These are phyloP conservation scores for Alternaria panax DNA, from an alignment of 2,329 filamentous ascomycete genomes.

Conservation along the genomic window DNA sequence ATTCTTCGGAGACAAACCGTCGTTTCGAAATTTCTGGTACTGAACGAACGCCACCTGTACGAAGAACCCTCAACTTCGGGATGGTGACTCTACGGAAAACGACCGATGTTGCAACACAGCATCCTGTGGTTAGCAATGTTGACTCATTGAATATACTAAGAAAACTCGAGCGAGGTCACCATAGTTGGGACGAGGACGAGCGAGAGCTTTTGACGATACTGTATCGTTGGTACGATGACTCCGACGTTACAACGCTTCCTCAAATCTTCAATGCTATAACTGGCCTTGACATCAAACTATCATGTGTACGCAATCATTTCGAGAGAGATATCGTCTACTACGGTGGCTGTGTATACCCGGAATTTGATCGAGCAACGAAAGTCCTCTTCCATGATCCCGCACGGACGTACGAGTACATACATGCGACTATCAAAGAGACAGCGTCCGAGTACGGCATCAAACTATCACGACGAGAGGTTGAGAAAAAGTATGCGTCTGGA, in stretches of 20 bases:
- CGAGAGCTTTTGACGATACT: constrained; percentile 14
- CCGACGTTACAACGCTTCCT: not conserved
- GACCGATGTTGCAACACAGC: not conserved
- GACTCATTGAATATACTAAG: not conserved
- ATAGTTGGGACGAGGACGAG: constrained; percentile 14
- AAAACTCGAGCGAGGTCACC: not conserved
- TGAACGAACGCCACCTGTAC: not conserved
- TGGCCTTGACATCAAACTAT: not conserved
- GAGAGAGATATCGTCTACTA: constrained; percentile 10
- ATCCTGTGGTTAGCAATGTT: not conserved
- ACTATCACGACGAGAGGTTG: not conserved
- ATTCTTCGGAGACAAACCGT: not conserved
- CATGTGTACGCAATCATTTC: constrained; percentile 9
- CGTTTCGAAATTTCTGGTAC: fast-evolving
- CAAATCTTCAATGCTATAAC: constrained; percentile 20
- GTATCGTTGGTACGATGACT: constrained; percentile 12
- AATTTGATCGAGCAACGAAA: constrained; percentile 1
- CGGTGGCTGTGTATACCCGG: constrained; percentile 10
- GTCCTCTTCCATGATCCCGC: constrained; percentile 20
- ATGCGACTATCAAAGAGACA: constrained; percentile 7
- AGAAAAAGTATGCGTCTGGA: not conserved
- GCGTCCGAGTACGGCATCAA: not conserved
- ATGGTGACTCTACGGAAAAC: not conserved
- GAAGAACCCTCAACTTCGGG: not conserved
- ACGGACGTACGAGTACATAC: constrained; percentile 6